These are phyloP conservation scores for Primulina tabacum DNA, from an alignment of 257 asterid genomes.

Conservation along the genomic window DNA sequence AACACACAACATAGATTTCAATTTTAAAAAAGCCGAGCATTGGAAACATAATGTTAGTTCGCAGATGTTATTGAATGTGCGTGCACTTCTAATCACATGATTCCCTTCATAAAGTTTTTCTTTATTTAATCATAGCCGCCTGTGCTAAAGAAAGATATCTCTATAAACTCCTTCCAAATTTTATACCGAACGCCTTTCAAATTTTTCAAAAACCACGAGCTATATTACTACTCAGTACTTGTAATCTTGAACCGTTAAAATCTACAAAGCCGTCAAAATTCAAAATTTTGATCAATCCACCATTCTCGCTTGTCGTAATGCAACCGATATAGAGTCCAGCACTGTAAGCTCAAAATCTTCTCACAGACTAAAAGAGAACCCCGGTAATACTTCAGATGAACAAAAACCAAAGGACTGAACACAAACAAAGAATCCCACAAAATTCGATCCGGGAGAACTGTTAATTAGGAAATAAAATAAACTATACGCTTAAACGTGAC, in stretches of 20 bases:
- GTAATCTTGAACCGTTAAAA: background rate
- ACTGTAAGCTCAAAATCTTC: background rate
- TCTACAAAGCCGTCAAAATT: no score
- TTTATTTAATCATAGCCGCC: background rate
- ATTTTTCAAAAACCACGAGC: no score
- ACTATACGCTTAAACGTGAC: no score
- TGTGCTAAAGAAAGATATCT: background rate
- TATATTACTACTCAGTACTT: background rate
- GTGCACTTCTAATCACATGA: background rate
- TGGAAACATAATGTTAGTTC: background rate
- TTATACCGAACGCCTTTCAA: no score
- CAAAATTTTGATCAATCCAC: no score
- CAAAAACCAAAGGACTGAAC: no score
- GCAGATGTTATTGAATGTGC: conserved; percentile 8
- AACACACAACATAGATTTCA: background rate
- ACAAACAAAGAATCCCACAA: no score
- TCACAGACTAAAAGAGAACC: no score
- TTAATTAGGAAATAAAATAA: no score
- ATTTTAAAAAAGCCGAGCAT: background rate
- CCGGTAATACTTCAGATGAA: background rate
- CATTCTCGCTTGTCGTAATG: no score
- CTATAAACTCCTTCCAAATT: background rate
- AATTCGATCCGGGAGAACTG: no score
- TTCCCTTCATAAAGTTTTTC: background rate
- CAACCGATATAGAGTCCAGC: background rate